Evolutionary conservation across 768 basidiomycete genomes (phyloP), one percentile per base, ranked within the genome.

Genomic region (Naganishia onofrii): DNA sequence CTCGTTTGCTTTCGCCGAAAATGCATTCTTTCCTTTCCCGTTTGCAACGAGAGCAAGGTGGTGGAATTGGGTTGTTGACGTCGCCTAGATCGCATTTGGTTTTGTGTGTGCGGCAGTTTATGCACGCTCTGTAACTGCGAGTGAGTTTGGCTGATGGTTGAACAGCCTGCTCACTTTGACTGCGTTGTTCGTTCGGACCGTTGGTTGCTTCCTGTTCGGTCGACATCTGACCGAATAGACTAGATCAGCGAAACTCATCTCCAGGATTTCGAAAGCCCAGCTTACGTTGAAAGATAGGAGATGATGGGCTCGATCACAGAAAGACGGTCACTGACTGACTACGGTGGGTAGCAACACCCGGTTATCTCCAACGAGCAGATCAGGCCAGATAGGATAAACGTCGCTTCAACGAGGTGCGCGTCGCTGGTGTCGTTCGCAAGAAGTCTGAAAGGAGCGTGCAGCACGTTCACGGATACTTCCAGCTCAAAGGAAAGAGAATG

Each of bases 1-100:
- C 79, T 71, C 78, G 72, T 60, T 74, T 74, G 44, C 74, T 75
- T 0, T 75, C 76, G 5, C 76, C 69, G 54, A 78, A 80, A 4
- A 80, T 76, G 67, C 79, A 80, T 28, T 77, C 71, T 55, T 74
- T 68, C 72, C 77, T 73, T 66, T 78, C 77, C 36, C 79, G 70
- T 51, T 76, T 64, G 56, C 79, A 80, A 55, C 77, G 54, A 10
- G 74, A 67, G 58, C 79, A 80, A 21, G 79, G 77, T 15, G 79
- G 77, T 44, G 74, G 72, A 1, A 70, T 72, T n/a, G 79, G 79
- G 0, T 75, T 71, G 51, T 80, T 76, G 26, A 76, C 76, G 70
- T 80, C 79, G 17, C 79, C 77, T 9, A 80, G 69, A 71, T 80
- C 79, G 65, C 78, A 78, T 72, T 72, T 69, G 2, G 77, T 78